Base-by-base conservation (phyloP, 2,329 filamentous ascomycete genomes). In the Exophiala xenobiotica region DNA sequence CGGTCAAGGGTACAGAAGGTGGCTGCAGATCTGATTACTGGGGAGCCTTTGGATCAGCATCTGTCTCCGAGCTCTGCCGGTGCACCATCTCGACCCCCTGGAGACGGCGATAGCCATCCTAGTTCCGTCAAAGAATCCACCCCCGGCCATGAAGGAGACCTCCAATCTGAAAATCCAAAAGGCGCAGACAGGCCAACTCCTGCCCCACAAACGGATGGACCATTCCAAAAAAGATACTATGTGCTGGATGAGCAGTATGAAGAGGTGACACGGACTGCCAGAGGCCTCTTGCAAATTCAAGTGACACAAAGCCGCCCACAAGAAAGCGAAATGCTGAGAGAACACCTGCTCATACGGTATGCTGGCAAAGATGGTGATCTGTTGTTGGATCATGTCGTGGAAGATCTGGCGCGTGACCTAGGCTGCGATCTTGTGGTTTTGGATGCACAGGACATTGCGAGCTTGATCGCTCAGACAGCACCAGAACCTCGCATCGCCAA, bases 371-470 rank as follows among this genome's bases (percentile, higher is more conserved):
- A 79, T 40, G 78, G 74, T 31, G 79, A 75, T 49, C 65, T 68
- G 40, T 76, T 79, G 55, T 68, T 88, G 27, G 78, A 85, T 56
- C 68, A 72, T 3, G 71, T 88, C n/a, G 79, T 91, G 1, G 76
- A 81, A 53, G 77, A 81, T 44, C 71, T 86, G 37, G 86, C 87
- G 0, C 71, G 72, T 9, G 76, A 82, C 26, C 71, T 87, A 71
- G 61, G 65, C 9, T 65, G 69, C 22, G 68, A 74, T 56, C 45
- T 74, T 45, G 64, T 74, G 38, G 73, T 68, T 1, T 63, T 75
- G 39, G 70, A 73, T 57, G 71, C 71, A 12, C 71, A 73, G 54
- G 73, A 75, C 60, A 74, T 74, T 51, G 69, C 71, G 20, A 68
- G 73, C 54, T 57, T 74, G 8, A 72, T 70, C 50, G 67, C 49